Evolutionary conservation across 768 basidiomycete species (phyloP).

Genomic region (Pholiota microspora): DNA sequence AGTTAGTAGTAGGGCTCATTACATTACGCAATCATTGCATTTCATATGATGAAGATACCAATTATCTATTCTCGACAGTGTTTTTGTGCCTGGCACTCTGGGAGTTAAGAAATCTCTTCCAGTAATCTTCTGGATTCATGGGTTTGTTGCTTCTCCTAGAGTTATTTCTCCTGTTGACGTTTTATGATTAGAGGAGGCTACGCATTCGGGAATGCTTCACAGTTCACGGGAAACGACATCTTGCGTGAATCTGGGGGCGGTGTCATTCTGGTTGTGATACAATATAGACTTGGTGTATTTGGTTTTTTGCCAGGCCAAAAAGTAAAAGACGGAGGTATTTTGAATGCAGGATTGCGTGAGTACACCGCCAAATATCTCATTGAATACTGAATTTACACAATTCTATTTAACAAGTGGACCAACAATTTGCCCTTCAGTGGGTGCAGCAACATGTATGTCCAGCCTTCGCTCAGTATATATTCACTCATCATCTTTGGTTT

Average conservation of each 20-base stretch:
- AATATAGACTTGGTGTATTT: constrained; percentile 43
- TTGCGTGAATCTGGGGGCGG: constrained; percentile 31
- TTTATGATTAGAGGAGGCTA: constrained; percentile 29
- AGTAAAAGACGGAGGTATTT: constrained; percentile 38
- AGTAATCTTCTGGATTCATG: constrained; percentile 45
- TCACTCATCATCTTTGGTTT: background rate
- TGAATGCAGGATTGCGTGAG: constrained; percentile 51
- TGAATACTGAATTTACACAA: too few relatives aligned
- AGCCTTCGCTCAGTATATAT: too few relatives aligned
- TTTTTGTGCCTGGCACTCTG: constrained; percentile 32
- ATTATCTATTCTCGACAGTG: constrained; percentile 20
- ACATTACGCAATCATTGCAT: too few relatives aligned
- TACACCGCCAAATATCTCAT: too few relatives aligned
- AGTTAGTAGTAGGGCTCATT: constrained; percentile 19
- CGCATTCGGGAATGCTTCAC: constrained; percentile 25
- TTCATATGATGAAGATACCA: too few relatives aligned
- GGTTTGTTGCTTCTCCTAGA: constrained; percentile 20
- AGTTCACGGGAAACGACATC: constrained; percentile 34
- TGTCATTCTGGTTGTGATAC: constrained; percentile 36
- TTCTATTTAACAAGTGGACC: constrained; percentile 32
- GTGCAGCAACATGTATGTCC: constrained; percentile 37
- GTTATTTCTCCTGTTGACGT: background rate
- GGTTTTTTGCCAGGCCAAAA: constrained; percentile 44
- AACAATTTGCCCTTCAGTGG: constrained; percentile 42
- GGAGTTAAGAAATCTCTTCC: constrained; percentile 27